A percentile compares a stretch with the other conserved stretches of the same genome.
phyloP scores from a whole-genome alignment of 202 grass and related monocot genomes.

The Schoenoplectus tabernaemontani region DNA sequence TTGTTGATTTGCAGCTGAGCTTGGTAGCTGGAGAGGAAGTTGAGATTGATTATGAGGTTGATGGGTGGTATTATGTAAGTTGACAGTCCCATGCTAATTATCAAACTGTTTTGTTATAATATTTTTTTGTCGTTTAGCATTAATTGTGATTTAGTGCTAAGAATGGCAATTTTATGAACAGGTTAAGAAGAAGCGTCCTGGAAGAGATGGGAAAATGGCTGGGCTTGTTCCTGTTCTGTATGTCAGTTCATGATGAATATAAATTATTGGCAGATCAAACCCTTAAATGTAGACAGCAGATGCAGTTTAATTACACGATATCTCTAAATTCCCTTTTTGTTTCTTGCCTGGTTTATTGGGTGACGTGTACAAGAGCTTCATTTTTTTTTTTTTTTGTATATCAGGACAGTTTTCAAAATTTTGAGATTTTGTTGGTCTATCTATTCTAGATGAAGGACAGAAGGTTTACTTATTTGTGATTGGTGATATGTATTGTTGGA shows the following conservation, averaged over 20 bases:
- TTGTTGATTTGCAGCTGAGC: constrained; percentile 56
- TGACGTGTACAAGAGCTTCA: not conserved
- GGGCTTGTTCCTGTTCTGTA: constrained; percentile 96
- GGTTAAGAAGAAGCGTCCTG: constrained; percentile 96
- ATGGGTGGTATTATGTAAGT: constrained; percentile 99
- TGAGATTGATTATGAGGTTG: constrained; percentile 95
- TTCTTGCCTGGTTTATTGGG: constrained; percentile 5
- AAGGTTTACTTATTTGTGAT: not conserved
- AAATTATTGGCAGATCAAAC: not conserved
- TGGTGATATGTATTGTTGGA: constrained; percentile 10
- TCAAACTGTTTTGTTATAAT: constrained; percentile 6
- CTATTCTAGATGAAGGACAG: not conserved
- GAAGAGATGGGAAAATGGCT: constrained; percentile 86
- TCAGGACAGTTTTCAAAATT: not conserved
- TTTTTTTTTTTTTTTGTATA: no score
- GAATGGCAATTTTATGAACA: constrained; percentile 30
- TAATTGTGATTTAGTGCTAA: not conserved
- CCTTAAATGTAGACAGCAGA: no score
- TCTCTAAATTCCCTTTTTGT: not conserved
- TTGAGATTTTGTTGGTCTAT: constrained; percentile 1
- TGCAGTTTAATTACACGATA: not conserved
- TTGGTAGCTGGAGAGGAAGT: constrained; percentile 88
- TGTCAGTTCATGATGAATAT: constrained; percentile 56
- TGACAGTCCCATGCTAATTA: not conserved
- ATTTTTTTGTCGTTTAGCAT: not conserved